Evolutionary conservation across 768 basidiomycete species (phyloP).

Genomic region (Lactarius hatsudake): DNA sequence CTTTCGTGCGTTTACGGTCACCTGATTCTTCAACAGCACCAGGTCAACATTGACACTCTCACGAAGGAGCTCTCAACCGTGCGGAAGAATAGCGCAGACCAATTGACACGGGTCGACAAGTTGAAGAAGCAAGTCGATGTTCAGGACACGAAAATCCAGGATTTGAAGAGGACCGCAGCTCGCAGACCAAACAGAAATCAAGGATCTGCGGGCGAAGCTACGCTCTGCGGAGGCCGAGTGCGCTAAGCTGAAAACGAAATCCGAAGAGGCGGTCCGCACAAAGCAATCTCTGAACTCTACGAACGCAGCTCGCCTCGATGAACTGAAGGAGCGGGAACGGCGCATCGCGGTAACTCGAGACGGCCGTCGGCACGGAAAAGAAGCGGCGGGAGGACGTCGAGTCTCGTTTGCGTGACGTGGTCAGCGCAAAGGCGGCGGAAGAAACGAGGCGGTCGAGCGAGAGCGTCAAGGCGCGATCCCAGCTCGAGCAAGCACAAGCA

Average conservation of each 20-base stretch:
- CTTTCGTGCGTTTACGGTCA: conserved; percentile 10
- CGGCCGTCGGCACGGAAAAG: conserved; percentile 46
- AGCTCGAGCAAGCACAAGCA: conserved; percentile 38
- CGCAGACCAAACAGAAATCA: conserved; percentile 59
- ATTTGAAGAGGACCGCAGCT: conserved; percentile 50
- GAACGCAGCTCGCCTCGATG: conserved; percentile 54
- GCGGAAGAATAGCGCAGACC: conserved; percentile 49
- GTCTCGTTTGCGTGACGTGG: conserved; percentile 40
- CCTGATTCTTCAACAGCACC: conserved; percentile 45
- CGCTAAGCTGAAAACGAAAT: conserved; percentile 48
- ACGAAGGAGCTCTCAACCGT: conserved; percentile 53
- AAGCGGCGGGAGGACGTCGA: conserved; percentile 51
- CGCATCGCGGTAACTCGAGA: conserved; percentile 58
- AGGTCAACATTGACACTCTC: conserved; percentile 54
- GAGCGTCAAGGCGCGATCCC: conserved; percentile 38
- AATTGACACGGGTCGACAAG: conserved; percentile 54
- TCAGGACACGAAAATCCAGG: conserved; percentile 58
- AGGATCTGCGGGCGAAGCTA: conserved; percentile 58
- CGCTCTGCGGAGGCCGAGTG: conserved; percentile 57
- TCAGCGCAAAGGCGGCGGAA: conserved; percentile 41
- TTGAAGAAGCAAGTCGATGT: conserved; percentile 59
- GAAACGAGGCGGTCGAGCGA: conserved; percentile 39
- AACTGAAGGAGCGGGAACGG: conserved; percentile 51
- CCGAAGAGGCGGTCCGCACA: conserved; percentile 48
- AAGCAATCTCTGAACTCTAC: conserved; percentile 48